Evolutionary conservation across 441 rosid genomes (phyloP), one percentile per base, ranked within the genome.

Genomic region (Gossypium schwendimanii): DNA sequence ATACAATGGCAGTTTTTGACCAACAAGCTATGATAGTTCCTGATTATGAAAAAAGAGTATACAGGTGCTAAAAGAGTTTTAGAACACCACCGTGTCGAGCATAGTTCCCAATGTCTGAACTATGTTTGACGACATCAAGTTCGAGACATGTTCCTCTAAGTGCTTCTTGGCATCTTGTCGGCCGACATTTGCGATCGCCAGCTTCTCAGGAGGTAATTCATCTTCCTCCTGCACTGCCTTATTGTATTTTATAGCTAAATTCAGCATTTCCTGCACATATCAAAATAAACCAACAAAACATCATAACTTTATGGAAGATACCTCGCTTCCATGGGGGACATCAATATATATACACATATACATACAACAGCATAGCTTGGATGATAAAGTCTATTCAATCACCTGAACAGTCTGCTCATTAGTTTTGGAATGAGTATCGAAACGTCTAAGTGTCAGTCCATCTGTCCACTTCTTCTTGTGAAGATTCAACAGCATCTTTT

Each of bases 401-500:
- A 89, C 99, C 95, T 93, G 99, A 73, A 95, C 97, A 2, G 93
- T 95, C 85, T 91, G 94, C 78, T 91, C 97, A 53, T 95, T 92
- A 74, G 96, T 95, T 81, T 91, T 91, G 63, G 98, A 92, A 83
- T 94, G 98, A 24, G 86, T 77, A 80, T 94, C 99, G 72, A 92
- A 95, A 24, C 86, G 88, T 65, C 84, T 77, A n/a, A 95, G 96
- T 1, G 96, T 91, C 80, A 95, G 82, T 53, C 98, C 98, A 84
- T 95, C 96, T 0, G 95, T 95, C 99, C 99, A 91, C 75, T 92
- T 95, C 93, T 95, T 92, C 86, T 95, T 95, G 85, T 93, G 99
- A 75, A 93, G 89, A 82, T 95, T 95, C n/a, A 95, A 87, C 61
- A 95, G 87, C 99, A 95, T 95, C 85, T 93, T 95, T 81, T 95